Evolutionary conservation across 2,329 filamentous ascomycete species (phyloP).

Genomic region (Lachnellula occidentalis): DNA sequence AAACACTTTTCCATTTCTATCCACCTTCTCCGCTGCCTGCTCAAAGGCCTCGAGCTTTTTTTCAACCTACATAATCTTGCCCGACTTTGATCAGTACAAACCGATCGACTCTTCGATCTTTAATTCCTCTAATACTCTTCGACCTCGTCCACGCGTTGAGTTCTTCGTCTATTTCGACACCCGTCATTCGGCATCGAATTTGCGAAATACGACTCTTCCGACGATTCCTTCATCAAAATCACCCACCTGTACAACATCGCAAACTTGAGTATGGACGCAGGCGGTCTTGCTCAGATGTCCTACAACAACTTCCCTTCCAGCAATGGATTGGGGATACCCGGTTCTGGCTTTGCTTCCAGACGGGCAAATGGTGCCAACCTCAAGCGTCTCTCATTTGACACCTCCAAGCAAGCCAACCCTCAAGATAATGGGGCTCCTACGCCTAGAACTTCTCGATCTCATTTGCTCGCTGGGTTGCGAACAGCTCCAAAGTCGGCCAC

Average conservation of each 20-base stretch:
- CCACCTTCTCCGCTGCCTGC: slow-evolving; percentile 22
- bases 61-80: slow-evolving; percentile 27
- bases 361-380: slow-evolving; percentile 73
- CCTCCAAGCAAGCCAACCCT: slow-evolving; percentile 62
- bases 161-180: slow-evolving; percentile 16
- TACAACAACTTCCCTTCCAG: slow-evolving; percentile 72
- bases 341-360: slow-evolving; percentile 78
- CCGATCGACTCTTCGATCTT: slow-evolving; percentile 23
- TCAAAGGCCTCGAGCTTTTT: slow-evolving; percentile 27
- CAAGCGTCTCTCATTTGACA: slow-evolving; percentile 80
- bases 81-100: slow-evolving; percentile 20
- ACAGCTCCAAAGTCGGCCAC: slow-evolving; percentile 84
- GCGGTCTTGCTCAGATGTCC: slow-evolving; percentile 99
- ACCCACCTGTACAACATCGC: slow-evolving; percentile 24
- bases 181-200: slow-evolving; percentile 24
- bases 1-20: slow-evolving; percentile 14
- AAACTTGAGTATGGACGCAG: slow-evolving; percentile 69
- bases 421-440: slow-evolving; percentile 67
- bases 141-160: slow-evolving; percentile 13
- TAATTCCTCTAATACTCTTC: slow-evolving; percentile 30
- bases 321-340: slow-evolving; percentile 68
- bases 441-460: slow-evolving; percentile 88
- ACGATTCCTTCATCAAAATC: slow-evolving; percentile 4
- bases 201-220: slow-evolving; percentile 4
- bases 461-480: slow-evolving; percentile 85